These are phyloP conservation scores for Mikania micrantha DNA, from an alignment of 129 eudicot species.

Conservation along the genomic window DNA sequence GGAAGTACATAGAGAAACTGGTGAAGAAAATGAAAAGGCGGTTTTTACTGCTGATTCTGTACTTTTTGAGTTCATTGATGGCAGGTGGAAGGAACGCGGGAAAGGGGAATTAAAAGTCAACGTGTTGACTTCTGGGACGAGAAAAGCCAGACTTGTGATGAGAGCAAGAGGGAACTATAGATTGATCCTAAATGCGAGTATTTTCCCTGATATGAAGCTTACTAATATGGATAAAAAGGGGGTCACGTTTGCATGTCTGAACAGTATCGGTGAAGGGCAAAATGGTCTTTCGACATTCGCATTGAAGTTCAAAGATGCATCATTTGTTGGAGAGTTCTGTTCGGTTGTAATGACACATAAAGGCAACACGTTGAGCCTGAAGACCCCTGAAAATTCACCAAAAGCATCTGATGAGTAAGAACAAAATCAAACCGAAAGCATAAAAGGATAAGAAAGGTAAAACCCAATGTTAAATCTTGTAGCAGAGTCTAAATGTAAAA, in stretches of 20 bases:
- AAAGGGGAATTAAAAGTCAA: constrained; percentile 88
- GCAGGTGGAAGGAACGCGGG: constrained; percentile 90
- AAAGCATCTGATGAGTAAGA: constrained; percentile 46
- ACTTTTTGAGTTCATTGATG: constrained; percentile 68
- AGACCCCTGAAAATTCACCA: constrained; percentile 82
- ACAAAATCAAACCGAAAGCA: background rate
- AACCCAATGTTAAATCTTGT: constrained; percentile 7
- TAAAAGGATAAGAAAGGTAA: background rate
- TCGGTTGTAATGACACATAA: constrained; percentile 53
- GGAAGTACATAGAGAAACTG: constrained; percentile 80
- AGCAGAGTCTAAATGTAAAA: background rate
- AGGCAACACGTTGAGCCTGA: constrained; percentile 27
- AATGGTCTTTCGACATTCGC: constrained; percentile 74
- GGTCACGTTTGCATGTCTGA: constrained; percentile 82
- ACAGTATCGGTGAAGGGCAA: constrained; percentile 58
- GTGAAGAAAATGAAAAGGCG: constrained; percentile 79
- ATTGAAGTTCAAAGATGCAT: constrained; percentile 69
- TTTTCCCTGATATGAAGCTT: constrained; percentile 86
- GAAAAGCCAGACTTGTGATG: constrained; percentile 80
- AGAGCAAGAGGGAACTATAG: constrained; percentile 79
- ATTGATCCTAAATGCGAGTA: constrained; percentile 70
- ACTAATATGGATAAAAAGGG: constrained; percentile 88
- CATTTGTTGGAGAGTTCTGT: constrained; percentile 57
- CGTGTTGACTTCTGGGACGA: constrained; percentile 44
- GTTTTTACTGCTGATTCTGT: constrained; percentile 69